Conservation (phyloP, 768 basidiomycete genomes). For the Lyophyllum decastes region DNA sequence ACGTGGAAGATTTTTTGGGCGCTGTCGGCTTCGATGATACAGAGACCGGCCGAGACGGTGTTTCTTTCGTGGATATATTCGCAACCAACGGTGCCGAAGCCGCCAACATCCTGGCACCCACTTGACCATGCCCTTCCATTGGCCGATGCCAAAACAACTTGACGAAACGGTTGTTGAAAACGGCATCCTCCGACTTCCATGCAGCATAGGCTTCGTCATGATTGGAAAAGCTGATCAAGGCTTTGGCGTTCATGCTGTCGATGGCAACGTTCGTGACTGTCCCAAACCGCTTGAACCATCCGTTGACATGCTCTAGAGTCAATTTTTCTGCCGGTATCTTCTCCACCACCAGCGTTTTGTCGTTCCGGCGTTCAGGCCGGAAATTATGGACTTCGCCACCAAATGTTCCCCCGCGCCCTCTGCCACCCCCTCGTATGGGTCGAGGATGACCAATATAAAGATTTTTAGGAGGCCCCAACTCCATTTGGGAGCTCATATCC, state of each 20-base stretch:
- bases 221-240: slow-evolving; percentile 82
- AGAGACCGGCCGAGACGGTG: slow-evolving; percentile 20
- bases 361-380: slow-evolving; percentile 65
- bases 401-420: slow-evolving; percentile 61
- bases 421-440: slow-evolving; percentile 32
- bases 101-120: slow-evolving; percentile 75
- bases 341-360: slow-evolving; percentile 89
- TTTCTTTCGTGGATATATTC: slow-evolving; percentile 48
- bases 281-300: slow-evolving; percentile 92
- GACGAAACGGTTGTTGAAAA: slow-evolving; percentile 92
- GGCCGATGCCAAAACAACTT: slow-evolving; percentile 96
- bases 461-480: slow-evolving; percentile 33
- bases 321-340: slow-evolving; percentile 90
- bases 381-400: slow-evolving; percentile 65
- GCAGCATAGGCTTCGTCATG: slow-evolving; percentile 86
- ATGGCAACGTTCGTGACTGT: slow-evolving; percentile 91
- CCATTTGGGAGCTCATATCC: slow-evolving; percentile 29
- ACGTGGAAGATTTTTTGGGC: slow-evolving; percentile 38
- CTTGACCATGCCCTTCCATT: slow-evolving; percentile 86
- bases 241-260: slow-evolving; percentile 72
- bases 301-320: slow-evolving; percentile 73
- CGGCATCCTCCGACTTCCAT: slow-evolving; percentile 93
- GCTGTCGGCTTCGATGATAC: slow-evolving; percentile 20
- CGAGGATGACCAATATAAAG: slow-evolving; percentile 30
- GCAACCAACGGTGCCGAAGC: slow-evolving; percentile 79